A percentile compares a stretch with the other conserved stretches of the same genome.
Evolutionary conservation across 768 basidiomycete species (phyloP).

Genomic region (Auricularia cornea): DNA sequence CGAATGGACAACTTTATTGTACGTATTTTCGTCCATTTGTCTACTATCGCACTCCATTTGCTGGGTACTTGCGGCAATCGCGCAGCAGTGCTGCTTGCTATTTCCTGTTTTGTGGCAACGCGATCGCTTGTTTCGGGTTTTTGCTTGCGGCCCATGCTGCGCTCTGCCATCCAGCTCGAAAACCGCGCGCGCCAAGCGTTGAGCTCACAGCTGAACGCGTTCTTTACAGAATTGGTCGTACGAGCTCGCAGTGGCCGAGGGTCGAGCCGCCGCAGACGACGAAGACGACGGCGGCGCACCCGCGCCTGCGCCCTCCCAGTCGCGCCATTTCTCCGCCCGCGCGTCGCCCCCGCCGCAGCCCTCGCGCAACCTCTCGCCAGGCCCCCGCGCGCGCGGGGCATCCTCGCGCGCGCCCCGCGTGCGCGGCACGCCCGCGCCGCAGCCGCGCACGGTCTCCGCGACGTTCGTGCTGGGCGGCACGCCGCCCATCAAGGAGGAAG

Average conservation of each 20-base stretch:
- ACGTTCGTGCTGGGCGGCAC: neutral
- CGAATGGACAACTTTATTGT: too few relatives aligned
- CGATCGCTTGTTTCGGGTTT: too few relatives aligned
- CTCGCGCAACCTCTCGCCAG: neutral
- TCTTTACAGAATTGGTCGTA: too few relatives aligned
- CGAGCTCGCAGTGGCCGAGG: neutral
- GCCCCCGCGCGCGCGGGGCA: neutral
- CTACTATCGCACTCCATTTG: too few relatives aligned
- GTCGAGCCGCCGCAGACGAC: neutral
- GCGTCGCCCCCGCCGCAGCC: neutral
- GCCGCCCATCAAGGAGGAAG: neutral
- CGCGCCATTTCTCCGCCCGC: neutral
- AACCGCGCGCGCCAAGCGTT: too few relatives aligned
- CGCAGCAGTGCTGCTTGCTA: too few relatives aligned
- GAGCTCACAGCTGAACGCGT: too few relatives aligned
- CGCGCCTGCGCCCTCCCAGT: neutral
- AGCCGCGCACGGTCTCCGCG: neutral
- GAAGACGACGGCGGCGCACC: neutral
- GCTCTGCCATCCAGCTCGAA: too few relatives aligned
- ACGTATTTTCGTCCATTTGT: too few relatives aligned
- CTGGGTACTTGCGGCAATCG: too few relatives aligned
- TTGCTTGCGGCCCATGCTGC: too few relatives aligned
- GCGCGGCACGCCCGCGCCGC: neutral
- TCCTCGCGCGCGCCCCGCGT: neutral
- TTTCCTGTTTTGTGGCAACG: too few relatives aligned